Percentiles rank a stretch among this genome's conserved stretches.
Evolutionary conservation across 2,329 filamentous ascomycete species (phyloP).

Genomic region (Trichoderma sp.): DNA sequence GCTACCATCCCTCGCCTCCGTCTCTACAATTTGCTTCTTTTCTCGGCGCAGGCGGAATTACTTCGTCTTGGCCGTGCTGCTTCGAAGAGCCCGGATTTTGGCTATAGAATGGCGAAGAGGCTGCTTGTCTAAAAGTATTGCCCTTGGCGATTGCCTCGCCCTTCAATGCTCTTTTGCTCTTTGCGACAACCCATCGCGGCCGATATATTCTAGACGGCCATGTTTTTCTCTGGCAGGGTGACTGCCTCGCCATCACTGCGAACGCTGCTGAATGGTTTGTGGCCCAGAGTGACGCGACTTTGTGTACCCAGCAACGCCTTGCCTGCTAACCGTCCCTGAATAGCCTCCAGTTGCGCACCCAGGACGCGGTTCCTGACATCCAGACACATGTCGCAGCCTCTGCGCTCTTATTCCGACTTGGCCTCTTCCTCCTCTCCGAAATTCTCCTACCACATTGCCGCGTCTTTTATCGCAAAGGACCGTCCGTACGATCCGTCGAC

Average conservation of each 20-base stretch:
- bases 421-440: conserved; percentile 28
- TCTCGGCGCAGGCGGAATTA: conserved; percentile 2
- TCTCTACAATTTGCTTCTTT: not conserved
- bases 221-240: conserved; percentile 22
- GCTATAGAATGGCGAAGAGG: conserved; percentile 4
- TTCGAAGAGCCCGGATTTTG: not conserved
- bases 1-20: no score
- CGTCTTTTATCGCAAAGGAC: conserved; percentile 72
- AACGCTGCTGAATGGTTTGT: conserved; percentile 18
- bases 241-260: conserved; percentile 23
- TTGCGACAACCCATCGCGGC: conserved; percentile 14
- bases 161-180: not conserved
- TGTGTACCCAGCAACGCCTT: not conserved
- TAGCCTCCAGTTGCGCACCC: conserved; percentile 3
- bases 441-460: conserved; percentile 68
- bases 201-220: conserved; percentile 20
- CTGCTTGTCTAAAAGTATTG: conserved; percentile 4
- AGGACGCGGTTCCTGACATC: not conserved
- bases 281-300: not conserved
- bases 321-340: not conserved
- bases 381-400: not conserved
- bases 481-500: conserved; percentile 63
- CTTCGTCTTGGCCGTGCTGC: not conserved
- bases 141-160: conserved; percentile 10
- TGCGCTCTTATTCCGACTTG: conserved; percentile 24